Conservation (phyloP, 2,329 filamentous ascomycete genomes). For the Neopestalotiopsis sp. region DNA sequence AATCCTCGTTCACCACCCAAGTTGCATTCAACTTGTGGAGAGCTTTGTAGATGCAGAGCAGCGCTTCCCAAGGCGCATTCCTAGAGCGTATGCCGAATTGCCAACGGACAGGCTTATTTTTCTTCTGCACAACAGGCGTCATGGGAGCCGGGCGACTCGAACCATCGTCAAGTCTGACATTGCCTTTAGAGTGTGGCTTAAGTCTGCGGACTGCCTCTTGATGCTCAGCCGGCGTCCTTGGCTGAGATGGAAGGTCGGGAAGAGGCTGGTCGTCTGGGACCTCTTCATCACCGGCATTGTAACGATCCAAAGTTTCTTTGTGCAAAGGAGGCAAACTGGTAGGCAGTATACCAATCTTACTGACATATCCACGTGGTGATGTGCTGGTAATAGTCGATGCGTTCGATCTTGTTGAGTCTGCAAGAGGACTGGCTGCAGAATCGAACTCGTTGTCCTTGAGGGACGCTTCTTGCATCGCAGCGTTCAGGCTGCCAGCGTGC, state of each 20-base stretch:
- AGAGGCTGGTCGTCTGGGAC: constrained; percentile 49
- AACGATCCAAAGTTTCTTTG: constrained; percentile 84
- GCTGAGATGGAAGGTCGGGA: constrained; percentile 54
- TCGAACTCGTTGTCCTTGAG: constrained; percentile 32
- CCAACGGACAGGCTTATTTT: constrained; percentile 85
- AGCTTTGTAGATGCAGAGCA: constrained; percentile 94
- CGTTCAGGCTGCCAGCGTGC: constrained; percentile 61
- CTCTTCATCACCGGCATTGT: constrained; percentile 58
- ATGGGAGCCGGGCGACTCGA: constrained; percentile 65
- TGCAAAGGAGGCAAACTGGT: constrained; percentile 92
- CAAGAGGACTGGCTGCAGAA: constrained; percentile 53
- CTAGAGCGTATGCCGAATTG: constrained; percentile 96
- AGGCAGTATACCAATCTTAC: constrained; percentile 89
- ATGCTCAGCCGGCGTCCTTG: constrained; percentile 74
- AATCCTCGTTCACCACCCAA: constrained; percentile 76
- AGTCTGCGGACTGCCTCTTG: constrained; percentile 81
- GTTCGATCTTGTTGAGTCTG: constrained; percentile 61
- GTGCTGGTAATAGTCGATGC: constrained; percentile 53
- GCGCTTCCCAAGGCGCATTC: constrained; percentile 92
- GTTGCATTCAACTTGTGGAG: constrained; percentile 86
- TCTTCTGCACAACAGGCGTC: constrained; percentile 72
- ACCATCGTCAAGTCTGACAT: constrained; percentile 70
- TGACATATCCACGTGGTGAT: constrained; percentile 66
- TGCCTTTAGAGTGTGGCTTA: constrained; percentile 81
- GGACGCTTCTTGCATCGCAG: constrained; percentile 49